A percentile compares a stretch with the other conserved stretches of the same genome.
These are phyloP conservation scores for Macaranga tanarius DNA, from an alignment of 441 rosid genomes.

Conservation along the genomic window DNA sequence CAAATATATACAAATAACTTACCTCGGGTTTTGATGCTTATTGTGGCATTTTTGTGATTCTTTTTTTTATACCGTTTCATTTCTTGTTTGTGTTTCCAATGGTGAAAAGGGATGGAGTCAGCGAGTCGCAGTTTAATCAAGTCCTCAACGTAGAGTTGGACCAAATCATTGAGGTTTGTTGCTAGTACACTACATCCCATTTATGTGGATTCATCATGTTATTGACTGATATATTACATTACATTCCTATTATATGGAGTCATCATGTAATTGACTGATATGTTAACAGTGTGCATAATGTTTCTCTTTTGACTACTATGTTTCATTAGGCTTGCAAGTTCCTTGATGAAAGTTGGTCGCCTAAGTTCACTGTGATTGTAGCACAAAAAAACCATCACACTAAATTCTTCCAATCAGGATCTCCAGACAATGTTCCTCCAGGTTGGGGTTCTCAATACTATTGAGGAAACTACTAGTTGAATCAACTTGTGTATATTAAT, in stretches of 20 bases:
- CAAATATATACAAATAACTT: no score
- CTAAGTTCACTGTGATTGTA: constrained; percentile 52
- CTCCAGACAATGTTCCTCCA: constrained; percentile 63
- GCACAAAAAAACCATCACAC: constrained; percentile 83
- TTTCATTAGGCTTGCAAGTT: constrained; percentile 58
- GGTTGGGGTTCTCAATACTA: constrained; percentile 28
- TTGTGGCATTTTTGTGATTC: not conserved
- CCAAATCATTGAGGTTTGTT: constrained; percentile 67
- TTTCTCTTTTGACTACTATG: not conserved
- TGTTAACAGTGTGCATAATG: not conserved
- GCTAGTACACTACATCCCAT: not conserved
- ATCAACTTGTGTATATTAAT: not conserved
- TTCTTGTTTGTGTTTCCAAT: not conserved
- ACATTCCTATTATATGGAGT: not conserved
- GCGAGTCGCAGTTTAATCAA: constrained; percentile 83
- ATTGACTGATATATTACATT: not conserved
- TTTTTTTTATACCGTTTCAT: not conserved
- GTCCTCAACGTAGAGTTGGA: constrained; percentile 71
- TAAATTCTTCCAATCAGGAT: constrained; percentile 49
- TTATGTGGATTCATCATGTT: not conserved
- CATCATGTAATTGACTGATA: not conserved
- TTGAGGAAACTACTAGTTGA: not conserved
- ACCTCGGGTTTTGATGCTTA: not conserved
- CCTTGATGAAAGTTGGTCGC: constrained; percentile 59
- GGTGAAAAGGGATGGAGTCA: constrained; percentile 74